These are phyloP conservation scores for Phytophthora syringae DNA, from an alignment of 352 stramenopile species.

Conservation along the genomic window DNA sequence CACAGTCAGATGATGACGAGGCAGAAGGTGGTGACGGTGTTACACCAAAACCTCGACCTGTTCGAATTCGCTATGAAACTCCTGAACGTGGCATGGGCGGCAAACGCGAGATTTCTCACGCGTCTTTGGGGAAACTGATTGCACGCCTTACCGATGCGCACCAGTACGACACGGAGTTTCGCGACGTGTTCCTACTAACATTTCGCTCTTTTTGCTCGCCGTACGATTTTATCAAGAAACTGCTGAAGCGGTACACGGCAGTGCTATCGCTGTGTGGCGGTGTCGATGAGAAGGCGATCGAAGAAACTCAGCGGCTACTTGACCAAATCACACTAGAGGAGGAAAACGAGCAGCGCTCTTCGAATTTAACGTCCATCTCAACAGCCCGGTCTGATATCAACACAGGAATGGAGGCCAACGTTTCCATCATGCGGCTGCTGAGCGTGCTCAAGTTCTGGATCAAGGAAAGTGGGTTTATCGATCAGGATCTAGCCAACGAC, in stretches of 20 bases:
- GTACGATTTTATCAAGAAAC: conserved; percentile 90
- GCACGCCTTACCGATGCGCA: conserved; percentile 85
- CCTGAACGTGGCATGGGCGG: conserved; percentile 61
- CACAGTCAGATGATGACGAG: conserved; percentile 10
- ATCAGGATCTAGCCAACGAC: conserved; percentile 73
- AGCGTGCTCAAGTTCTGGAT: conserved; percentile 91
- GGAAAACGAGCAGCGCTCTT: conserved; percentile 50
- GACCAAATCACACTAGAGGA: conserved; percentile 77
- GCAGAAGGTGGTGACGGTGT: conserved; percentile 22
- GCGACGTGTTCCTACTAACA: conserved; percentile 85
- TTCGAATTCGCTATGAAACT: conserved; percentile 82
- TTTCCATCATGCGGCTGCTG: conserved; percentile 88
- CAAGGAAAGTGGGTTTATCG: conserved; percentile 87
- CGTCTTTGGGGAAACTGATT: conserved; percentile 84
- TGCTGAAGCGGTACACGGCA: conserved; percentile 86
- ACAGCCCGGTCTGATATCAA: conserved; percentile 82
- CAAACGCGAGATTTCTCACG: conserved; percentile 87
- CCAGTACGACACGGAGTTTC: conserved; percentile 88
- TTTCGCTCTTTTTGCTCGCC: conserved; percentile 83
- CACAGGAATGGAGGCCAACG: conserved; percentile 78
- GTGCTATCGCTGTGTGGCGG: conserved; percentile 66
- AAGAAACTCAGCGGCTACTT: conserved; percentile 67
- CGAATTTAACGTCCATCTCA: conserved; percentile 69
- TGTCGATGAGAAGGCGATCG: conserved; percentile 55
- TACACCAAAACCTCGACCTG: conserved; percentile 45